phyloP scores from a whole-genome alignment of 345 rosid species.

The Turritis glabra region DNA sequence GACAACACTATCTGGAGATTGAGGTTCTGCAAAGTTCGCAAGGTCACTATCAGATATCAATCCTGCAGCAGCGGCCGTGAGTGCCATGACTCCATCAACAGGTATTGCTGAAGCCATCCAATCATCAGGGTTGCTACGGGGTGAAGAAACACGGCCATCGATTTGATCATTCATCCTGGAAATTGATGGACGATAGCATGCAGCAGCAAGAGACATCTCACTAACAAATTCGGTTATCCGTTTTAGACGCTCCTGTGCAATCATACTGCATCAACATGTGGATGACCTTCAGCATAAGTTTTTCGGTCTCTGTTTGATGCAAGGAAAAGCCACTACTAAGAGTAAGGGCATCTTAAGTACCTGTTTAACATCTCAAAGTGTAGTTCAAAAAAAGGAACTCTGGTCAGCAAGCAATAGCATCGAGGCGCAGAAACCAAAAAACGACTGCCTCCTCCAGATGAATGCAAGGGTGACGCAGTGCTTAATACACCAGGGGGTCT shows the following conservation, averaged over 20 bases:
- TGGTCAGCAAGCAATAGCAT: conserved; percentile 90
- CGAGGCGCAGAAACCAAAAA: conserved; percentile 97
- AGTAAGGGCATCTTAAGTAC: conserved; percentile 43
- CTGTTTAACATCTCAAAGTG: conserved; percentile 98
- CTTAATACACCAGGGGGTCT: conserved; percentile 81
- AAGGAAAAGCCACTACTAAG: conserved; percentile 20
- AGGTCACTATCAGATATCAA: conserved; percentile 61
- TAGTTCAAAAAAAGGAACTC: conserved; percentile 93
- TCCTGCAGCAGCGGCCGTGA: conserved; percentile 87
- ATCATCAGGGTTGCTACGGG: conserved; percentile 47
- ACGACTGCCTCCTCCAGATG: conserved; percentile 60
- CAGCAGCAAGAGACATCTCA: conserved; percentile 71
- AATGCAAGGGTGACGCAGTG: conserved; percentile 55
- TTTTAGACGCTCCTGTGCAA: conserved; percentile 95
- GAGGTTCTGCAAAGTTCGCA: conserved; percentile 56
- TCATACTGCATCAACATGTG: conserved; percentile 70
- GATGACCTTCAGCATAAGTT: conserved; percentile 26
- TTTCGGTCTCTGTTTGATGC: conserved; percentile 16
- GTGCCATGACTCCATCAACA: conserved; percentile 66
- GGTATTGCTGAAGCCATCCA: conserved; percentile 90
- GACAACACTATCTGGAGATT: conserved; percentile 61
- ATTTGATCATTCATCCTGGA: conserved; percentile 46
- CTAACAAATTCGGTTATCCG: conserved; percentile 79
- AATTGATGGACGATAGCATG: conserved; percentile 45
- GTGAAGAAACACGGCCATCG: conserved; percentile 43